Percentiles rank a stretch among this genome's conserved stretches.
Conservation (phyloP, 2,329 filamentous ascomycete species). For the Colletotrichum sp. region DNA sequence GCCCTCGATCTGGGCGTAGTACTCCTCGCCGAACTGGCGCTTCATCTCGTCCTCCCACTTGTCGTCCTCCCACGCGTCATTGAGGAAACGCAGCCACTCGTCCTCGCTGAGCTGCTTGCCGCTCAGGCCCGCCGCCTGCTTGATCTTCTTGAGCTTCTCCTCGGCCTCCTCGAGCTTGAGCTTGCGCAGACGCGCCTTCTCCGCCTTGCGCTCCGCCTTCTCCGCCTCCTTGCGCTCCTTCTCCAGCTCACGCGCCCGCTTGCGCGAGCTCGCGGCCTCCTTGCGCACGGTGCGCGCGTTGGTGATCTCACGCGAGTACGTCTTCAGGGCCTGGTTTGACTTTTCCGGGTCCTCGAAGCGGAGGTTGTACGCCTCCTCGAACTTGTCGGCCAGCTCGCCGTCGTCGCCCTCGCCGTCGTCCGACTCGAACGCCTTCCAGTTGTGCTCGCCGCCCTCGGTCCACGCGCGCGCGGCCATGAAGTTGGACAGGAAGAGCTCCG, state of each 20-base stretch:
- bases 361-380: conserved; percentile 93
- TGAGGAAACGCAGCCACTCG: conserved; percentile 84
- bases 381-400: conserved; percentile 72
- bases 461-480: conserved; percentile 93
- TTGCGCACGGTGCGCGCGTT: conserved; percentile 84
- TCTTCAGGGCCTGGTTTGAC: conserved; percentile 85
- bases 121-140: conserved; percentile 81
- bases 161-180: conserved; percentile 92
- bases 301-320: conserved; percentile 87
- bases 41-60: conserved; percentile 92
- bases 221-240: conserved; percentile 78
- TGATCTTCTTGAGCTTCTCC: conserved; percentile 85
- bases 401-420: conserved; percentile 81
- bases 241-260: conserved; percentile 80
- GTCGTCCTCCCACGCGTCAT: conserved; percentile 87
- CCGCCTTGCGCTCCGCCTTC: conserved; percentile 76
- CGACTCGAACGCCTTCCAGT: conserved; percentile 86
- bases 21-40: conserved; percentile 85
- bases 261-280: conserved; percentile 78
- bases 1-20: conserved; percentile 79
- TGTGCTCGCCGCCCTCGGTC: conserved; percentile 69
- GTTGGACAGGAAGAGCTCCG: conserved; percentile 91
- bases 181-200: conserved; percentile 83
- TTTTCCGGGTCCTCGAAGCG: conserved; percentile 92
- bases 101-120: conserved; percentile 72